Evolutionary conservation across 306 rosid genomes (phyloP), one percentile per base, ranked within the genome.

Genomic region (Vigna mungo): DNA sequence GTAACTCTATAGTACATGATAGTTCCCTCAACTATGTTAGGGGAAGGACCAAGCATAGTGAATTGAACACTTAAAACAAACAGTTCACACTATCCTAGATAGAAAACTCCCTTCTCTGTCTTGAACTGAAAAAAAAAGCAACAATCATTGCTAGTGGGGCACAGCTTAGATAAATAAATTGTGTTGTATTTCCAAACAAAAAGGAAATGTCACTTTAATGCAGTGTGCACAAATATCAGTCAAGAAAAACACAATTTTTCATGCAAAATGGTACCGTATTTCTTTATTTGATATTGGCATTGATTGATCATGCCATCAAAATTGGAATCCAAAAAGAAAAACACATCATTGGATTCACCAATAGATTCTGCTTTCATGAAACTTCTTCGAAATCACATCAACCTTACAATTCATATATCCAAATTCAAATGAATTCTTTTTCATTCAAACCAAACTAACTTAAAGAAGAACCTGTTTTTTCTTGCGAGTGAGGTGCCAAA

Each of bases 401-500:
- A 62, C 20, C 27, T 6, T 13, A 18, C 1, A n/a, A 44, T 25
- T 59, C 49, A 61, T 10, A 9, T 16, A 46, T 58, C 6, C 5
- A 62, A 37, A 18, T 25, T 68, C 58, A 68, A 46, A 44, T 3
- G 3, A 13, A 67, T 21, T 7, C 0, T 21, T 67, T 44, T 46
- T 5, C 4, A 13, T 68, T 39, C 52, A 43, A 34, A 62, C 9
- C 68, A 30, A 59, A 59, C 17, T 13, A 21, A 11, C 34, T 55
- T 54, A 54, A 7, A 54, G 4, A 37, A 18, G 39, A 67, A 82
- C 85, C 85, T 82, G 82, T 37, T 94, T 51, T 88, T 93, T 91
- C 97, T 88, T 94, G 68, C 98, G 89, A 2, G 98, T 80, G 73
- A 94, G 98, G 39, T 94, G 96, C 98, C 98, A 94, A 85, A 94